Conservation (phyloP, 2,329 filamentous ascomycete genomes). For the Clonostachys chloroleuca region DNA sequence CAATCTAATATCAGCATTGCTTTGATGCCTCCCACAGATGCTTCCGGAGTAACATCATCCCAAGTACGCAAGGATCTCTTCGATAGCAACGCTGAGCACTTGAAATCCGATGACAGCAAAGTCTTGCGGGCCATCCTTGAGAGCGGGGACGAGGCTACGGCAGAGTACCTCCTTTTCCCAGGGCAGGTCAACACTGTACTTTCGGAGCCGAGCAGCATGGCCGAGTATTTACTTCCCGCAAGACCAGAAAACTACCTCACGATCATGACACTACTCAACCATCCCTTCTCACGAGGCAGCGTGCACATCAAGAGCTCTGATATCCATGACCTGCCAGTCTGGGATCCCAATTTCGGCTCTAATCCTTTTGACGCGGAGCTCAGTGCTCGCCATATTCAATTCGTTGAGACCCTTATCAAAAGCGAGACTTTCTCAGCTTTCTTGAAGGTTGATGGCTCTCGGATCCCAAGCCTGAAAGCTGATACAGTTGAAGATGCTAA, state of each 20-base stretch:
- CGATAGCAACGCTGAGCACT: slow-evolving; percentile 5
- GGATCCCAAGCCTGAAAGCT: slow-evolving; percentile 39
- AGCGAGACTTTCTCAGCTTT: slow-evolving; percentile 26
- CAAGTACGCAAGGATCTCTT: slow-evolving; percentile 16
- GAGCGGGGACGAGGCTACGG: slow-evolving; percentile 16
- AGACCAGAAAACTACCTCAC: slow-evolving; percentile 45
- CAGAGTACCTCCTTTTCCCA: slow-evolving; percentile 25
- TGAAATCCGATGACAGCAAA: slow-evolving; percentile 9
- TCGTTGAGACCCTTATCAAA: slow-evolving; percentile 26
- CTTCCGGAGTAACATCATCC: slow-evolving; percentile 13
- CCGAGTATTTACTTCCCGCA: slow-evolving; percentile 10
- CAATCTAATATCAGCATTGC: slow-evolving; percentile 30
- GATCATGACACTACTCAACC: slow-evolving; percentile 50
- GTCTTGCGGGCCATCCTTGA: slow-evolving; percentile 19
- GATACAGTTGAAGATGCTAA: slow-evolving; percentile 23
- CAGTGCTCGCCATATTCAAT: slow-evolving; percentile 35
- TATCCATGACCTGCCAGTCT: slow-evolving; percentile 30
- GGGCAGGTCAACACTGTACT: slow-evolving; percentile 17
- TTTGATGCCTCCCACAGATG: slow-evolving; percentile 24
- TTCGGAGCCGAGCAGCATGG: slow-evolving; percentile 17
- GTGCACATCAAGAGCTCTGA: slow-evolving; percentile 48
- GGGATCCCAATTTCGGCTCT: slow-evolving; percentile 52
- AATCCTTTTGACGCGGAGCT: slow-evolving; percentile 52
- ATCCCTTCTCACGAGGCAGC: slow-evolving; percentile 54
- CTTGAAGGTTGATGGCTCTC: slow-evolving; percentile 42